These are phyloP conservation scores for Ogataea nakhonphanomensis DNA, from an alignment of 805 yeast species.

Conservation along the genomic window DNA sequence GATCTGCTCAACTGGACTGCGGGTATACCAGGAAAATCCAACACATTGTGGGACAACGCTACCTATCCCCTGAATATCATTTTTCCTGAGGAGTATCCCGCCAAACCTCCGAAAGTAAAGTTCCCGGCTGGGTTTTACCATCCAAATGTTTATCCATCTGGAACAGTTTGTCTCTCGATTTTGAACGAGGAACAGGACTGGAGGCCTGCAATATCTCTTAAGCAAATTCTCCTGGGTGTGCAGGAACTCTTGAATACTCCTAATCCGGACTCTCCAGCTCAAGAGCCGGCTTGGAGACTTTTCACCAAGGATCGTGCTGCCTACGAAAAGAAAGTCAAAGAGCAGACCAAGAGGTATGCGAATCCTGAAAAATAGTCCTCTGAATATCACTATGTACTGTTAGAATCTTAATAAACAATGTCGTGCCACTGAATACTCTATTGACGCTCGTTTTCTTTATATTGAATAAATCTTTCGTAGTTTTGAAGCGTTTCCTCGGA, in stretches of 20 bases:
- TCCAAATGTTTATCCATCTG: conserved; percentile 97
- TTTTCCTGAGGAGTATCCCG: conserved; percentile 91
- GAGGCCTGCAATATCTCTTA: conserved; percentile 94
- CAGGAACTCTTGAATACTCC: conserved; percentile 90
- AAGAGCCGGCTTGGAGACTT: conserved; percentile 93
- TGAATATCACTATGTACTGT: background rate
- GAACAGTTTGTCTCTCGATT: conserved; percentile 90
- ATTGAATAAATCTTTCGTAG: conserved; percentile 71
- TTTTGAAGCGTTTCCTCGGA: conserved; percentile 68
- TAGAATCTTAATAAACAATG: background rate
- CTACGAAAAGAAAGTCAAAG: conserved; percentile 74
- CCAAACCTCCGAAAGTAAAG: conserved; percentile 92
- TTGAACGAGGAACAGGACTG: conserved; percentile 95
- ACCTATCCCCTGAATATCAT: conserved; percentile 76
- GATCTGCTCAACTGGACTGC: conserved; percentile 89
- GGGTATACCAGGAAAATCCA: conserved; percentile 90
- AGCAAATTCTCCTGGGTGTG: conserved; percentile 85
- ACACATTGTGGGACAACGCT: conserved; percentile 89
- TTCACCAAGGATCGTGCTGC: conserved; percentile 62
- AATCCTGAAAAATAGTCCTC: conserved; percentile 23
- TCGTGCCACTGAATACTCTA: conserved; percentile 5
- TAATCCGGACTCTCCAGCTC: conserved; percentile 95
- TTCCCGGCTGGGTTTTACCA: conserved; percentile 91
- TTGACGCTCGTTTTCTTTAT: conserved; percentile 53
- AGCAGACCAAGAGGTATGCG: conserved; percentile 76